Percentiles rank a stretch among this genome's conserved stretches.
Conservation (phyloP, 192 early-diverging fungal genomes). For the Borealophlyctis nickersoniae region DNA sequence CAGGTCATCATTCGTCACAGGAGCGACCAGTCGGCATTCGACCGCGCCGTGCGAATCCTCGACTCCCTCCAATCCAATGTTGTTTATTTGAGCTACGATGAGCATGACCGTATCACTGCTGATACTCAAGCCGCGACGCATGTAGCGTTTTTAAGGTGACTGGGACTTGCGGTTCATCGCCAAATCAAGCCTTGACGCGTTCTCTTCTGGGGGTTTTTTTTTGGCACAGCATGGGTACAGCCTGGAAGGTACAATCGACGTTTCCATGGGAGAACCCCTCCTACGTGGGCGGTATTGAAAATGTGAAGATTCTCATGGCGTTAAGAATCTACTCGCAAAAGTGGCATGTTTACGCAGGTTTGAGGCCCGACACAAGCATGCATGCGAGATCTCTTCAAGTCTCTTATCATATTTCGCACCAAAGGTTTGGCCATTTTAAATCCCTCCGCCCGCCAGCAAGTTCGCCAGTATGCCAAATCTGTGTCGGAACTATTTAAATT, state of each 20-base stretch:
- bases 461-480: slow-evolving; percentile 83
- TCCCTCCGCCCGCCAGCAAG: slow-evolving; percentile 78
- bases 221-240: slow-evolving; percentile 87
- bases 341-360: slow-evolving; percentile 96
- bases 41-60: slow-evolving; percentile 61
- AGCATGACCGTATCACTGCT: slow-evolving; percentile 94
- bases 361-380: too few relatives aligned
- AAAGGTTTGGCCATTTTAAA: slow-evolving; percentile 88
- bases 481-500: slow-evolving; percentile 89
- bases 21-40: slow-evolving; percentile 56
- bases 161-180: background rate
- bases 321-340: slow-evolving; percentile 92
- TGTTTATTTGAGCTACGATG: slow-evolving; percentile 73
- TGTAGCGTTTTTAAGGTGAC: slow-evolving; percentile 80
- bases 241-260: slow-evolving; percentile 78
- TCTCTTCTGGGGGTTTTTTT: background rate
- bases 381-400: background rate
- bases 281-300: slow-evolving; percentile 93
- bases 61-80: slow-evolving; percentile 76
- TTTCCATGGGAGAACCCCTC: slow-evolving; percentile 88
- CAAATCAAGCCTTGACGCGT: too few relatives aligned
- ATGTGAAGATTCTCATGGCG: slow-evolving; percentile 92
- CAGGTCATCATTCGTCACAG: slow-evolving; percentile 78
- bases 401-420: background rate
- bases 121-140: slow-evolving; percentile 98